Base-by-base conservation (phyloP, 1,284 basidiomycete species). In the Farysia itapuensis region DNA sequence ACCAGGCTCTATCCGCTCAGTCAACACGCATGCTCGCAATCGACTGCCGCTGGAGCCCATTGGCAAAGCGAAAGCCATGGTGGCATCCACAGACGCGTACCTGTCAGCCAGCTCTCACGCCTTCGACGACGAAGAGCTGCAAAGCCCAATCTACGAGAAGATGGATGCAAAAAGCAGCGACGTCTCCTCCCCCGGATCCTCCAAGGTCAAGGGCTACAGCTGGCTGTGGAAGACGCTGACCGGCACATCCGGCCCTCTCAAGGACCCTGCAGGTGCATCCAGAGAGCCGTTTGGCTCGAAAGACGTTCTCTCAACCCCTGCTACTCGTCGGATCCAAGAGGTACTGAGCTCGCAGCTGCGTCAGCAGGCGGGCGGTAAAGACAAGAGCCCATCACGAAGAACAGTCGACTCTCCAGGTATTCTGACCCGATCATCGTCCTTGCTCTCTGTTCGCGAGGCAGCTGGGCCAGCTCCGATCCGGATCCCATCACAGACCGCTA, bases 161-260 rank as follows among this genome's bases (percentile, higher is more conserved):
- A 35, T 25, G 22, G 47, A 54, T 25, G 45, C 36, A 2, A 39
- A 60, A 12, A 50, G 54, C 37, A 47, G 42, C 22, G 30, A 11
- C 9, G 18, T 12, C 9, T 9, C 8, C 8, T 9, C 13, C 6
- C 31, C 18, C 31, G 18, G 31, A 33, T 33, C 31, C 8, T 9
- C 31, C 8, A 53, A 43, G 33, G 25, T 42, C 1, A 58, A 50
- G 31, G 39, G 45, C 13, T 57, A 59, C 43, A 47, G 53, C 21
- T 69, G 67, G 67, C 43, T 69, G 24, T 69, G 67, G 67, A 56
- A 50, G 39, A 53, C 67, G 12, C 32, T 68, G 28, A 63, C 53
- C 15, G 58, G 57, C 12, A 35, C 53, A 42, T n/a, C 47, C 38
- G 6, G 33, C 40, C 26, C 26, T 28, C 26, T 28, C 9, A n/a